These are phyloP conservation scores for Sclerotiophoma versabilis DNA, from an alignment of 2,329 filamentous ascomycete species.

Conservation along the genomic window DNA sequence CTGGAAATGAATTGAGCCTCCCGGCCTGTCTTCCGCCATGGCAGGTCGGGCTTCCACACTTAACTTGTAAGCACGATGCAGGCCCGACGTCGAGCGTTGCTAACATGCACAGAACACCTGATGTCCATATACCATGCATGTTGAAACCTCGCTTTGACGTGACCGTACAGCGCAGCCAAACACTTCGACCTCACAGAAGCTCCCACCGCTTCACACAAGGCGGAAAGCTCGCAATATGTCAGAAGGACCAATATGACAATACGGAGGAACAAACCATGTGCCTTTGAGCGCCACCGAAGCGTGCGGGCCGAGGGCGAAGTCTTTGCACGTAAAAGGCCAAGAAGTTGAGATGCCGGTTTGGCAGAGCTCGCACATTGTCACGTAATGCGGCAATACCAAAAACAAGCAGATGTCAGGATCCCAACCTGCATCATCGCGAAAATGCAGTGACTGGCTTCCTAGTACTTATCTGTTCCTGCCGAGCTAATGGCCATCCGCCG, in stretches of 20 bases:
- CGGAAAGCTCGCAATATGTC: neutral
- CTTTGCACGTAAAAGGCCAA: neutral
- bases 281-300: neutral
- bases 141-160: neutral
- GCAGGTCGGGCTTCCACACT: constrained; percentile 22
- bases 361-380: neutral
- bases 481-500: neutral
- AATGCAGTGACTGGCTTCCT: neutral
- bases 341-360: neutral
- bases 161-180: neutral
- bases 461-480: neutral
- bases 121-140: neutral
- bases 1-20: constrained; percentile 16
- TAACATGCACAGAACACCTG: neutral
- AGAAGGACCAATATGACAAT: neutral
- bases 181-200: neutral
- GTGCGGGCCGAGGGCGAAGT: too few relatives aligned
- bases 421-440: constrained; percentile 5
- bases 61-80: constrained; percentile 20
- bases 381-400: neutral
- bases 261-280: neutral
- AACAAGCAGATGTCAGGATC: neutral
- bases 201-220: too few relatives aligned
- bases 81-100: neutral
- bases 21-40: constrained; percentile 21